Conservation (phyloP, 2,329 filamentous ascomycete genomes). For the Cryphonectria carpinicola region DNA sequence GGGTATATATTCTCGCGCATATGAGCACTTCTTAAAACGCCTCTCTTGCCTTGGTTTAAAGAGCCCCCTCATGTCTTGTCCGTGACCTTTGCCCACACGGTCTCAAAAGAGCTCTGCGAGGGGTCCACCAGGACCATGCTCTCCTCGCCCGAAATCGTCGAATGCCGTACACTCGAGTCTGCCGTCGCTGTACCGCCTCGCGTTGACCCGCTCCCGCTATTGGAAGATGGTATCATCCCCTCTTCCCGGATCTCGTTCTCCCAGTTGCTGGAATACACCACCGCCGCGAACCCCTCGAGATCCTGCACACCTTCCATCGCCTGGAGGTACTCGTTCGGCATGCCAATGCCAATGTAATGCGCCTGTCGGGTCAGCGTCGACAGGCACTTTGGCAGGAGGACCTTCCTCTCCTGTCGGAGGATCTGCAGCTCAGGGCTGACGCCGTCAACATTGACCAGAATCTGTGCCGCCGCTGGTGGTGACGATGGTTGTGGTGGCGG, state of each 20-base stretch:
- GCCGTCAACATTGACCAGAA: slow-evolving; percentile 33
- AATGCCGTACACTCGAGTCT: slow-evolving; percentile 31
- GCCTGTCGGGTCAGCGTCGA: slow-evolving; percentile 91
- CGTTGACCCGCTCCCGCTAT: slow-evolving; percentile 11
- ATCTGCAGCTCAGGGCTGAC: slow-evolving; percentile 57
- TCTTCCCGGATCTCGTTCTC: slow-evolving; percentile 65
- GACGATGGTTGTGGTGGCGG: slow-evolving; percentile 39
- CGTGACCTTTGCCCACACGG: slow-evolving; percentile 70
- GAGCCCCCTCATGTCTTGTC: slow-evolving; percentile 38
- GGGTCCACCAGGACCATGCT: slow-evolving; percentile 58
- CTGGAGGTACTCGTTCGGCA: slow-evolving; percentile 71
- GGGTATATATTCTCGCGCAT: slow-evolving; percentile 21
- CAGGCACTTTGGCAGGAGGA: slow-evolving; percentile 81
- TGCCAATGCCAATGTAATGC: slow-evolving; percentile 81
- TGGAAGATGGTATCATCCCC: slow-evolving; percentile 39
- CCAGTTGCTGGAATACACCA: slow-evolving; percentile 87
- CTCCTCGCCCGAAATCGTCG: slow-evolving; percentile 45
- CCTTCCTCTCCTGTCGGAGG: slow-evolving; percentile 61
- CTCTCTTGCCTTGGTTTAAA: slow-evolving; percentile 3
- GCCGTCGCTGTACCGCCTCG: slow-evolving; percentile 1
- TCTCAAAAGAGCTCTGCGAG: slow-evolving; percentile 60
- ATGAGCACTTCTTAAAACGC: slow-evolving; percentile 1
- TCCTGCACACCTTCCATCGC: slow-evolving; percentile 78
- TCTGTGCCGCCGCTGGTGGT: slow-evolving; percentile 27
- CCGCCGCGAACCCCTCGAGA: slow-evolving; percentile 81